A percentile compares a stretch with the other conserved stretches of the same genome.
Evolutionary conservation across 129 eudicot species (phyloP).

Genomic region (Tagetes patula): DNA sequence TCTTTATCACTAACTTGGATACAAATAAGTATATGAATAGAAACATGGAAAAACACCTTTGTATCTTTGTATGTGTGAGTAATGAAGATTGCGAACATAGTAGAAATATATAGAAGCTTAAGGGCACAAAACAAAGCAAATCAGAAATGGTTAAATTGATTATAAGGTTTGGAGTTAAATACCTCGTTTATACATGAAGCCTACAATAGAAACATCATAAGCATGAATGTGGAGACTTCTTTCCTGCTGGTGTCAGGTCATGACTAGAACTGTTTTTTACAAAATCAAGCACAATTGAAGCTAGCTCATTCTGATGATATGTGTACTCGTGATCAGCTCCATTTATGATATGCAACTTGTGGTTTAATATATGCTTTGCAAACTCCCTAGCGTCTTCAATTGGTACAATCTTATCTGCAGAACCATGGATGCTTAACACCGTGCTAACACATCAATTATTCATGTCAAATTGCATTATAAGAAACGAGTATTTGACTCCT

Average conservation of each 20-base stretch:
- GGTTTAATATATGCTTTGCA: conserved; percentile 50
- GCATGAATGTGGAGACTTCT: conserved; percentile 35
- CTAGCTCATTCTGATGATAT: conserved; percentile 48
- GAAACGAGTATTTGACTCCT: neutral
- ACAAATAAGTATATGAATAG: no score
- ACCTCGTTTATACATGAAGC: neutral
- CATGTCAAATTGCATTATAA: neutral
- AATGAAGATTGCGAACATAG: no score
- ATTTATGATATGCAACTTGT: conserved; percentile 50
- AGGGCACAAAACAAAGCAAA: neutral
- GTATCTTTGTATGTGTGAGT: no score
- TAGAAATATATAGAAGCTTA: neutral
- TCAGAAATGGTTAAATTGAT: neutral
- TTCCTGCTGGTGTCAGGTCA: neutral
- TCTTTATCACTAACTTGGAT: no score
- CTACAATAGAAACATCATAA: conserved; percentile 24
- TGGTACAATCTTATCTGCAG: conserved; percentile 58
- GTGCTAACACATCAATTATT: conserved; percentile 29
- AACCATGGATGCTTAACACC: conserved; percentile 75
- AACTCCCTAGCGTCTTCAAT: conserved; percentile 61
- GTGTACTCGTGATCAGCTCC: conserved; percentile 90
- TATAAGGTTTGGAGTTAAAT: neutral
- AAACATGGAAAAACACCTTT: no score
- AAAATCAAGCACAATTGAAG: conserved; percentile 56
- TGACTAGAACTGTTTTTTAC: conserved; percentile 27